phyloP scores from a whole-genome alignment of 495 filamentous ascomycete species.

The Talaromyces nanjingensis region DNA sequence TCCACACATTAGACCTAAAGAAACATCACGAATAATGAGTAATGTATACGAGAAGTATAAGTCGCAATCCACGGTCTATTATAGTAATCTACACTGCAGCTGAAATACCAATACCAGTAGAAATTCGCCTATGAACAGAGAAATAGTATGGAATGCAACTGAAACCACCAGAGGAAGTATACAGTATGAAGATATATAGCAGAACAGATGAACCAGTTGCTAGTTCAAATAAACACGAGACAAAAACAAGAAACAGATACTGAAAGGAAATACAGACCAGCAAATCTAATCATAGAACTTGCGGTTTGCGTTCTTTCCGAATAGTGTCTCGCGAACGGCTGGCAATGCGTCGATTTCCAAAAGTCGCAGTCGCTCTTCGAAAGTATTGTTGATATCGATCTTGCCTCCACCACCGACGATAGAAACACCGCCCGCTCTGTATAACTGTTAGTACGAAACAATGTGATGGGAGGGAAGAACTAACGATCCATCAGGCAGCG shows the following conservation, averaged over 20 bases:
- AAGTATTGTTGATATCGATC: conserved; percentile 98
- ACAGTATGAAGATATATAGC: conserved; percentile 1
- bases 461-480: conserved; percentile 25
- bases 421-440: conserved; percentile 73
- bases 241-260: neutral
- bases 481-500: conserved; percentile 79
- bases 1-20: neutral
- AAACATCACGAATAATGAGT: neutral
- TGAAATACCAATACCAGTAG: neutral
- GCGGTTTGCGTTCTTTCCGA: conserved; percentile 87
- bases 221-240: neutral
- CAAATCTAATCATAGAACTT: conserved; percentile 78
- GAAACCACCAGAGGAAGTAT: neutral
- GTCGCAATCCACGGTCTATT: neutral
- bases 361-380: conserved; percentile 83
- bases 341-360: conserved; percentile 80
- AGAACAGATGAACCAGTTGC: neutral
- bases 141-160: conserved; percentile 3
- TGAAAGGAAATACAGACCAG: neutral
- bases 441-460: conserved; percentile 1
- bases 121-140: neutral
- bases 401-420: conserved; percentile 81
- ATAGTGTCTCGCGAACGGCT: conserved; percentile 73
- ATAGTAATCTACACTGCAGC: neutral
- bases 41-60: neutral